Conservation (phyloP, 192 early-diverging fungal genomes). For the Gonapodya prolifera region DNA sequence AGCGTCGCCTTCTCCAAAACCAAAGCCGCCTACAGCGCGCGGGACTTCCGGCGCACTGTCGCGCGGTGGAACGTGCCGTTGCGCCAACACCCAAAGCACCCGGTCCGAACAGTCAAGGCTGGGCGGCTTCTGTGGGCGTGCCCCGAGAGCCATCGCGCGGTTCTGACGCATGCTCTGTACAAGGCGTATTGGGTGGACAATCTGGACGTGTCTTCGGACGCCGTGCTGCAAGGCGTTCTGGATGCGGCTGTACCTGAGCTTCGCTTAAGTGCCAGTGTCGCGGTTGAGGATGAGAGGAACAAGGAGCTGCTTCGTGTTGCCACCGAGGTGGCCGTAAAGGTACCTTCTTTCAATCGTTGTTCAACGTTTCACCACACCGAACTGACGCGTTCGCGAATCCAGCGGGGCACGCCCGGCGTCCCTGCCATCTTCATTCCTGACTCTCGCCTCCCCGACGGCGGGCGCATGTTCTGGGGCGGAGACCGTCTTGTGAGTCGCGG, state of each 20-base stretch:
- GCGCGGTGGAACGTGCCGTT: not conserved
- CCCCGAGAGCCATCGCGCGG: not conserved
- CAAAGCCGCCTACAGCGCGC: not conserved
- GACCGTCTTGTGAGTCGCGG: not conserved
- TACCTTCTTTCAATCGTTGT: not conserved
- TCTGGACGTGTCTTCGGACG: not conserved
- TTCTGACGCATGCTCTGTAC: not conserved
- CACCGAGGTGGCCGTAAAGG: not conserved
- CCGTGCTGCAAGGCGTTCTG: not conserved
- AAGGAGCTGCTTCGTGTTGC: not conserved
- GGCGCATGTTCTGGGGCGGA: conserved; percentile 3
- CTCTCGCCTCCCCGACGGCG: not conserved
- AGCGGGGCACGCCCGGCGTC: not conserved
- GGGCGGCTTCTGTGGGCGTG: not conserved
- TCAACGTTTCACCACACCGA: too few species aligned
- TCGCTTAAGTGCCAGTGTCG: not conserved
- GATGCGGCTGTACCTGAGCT: not conserved
- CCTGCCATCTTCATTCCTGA: not conserved
- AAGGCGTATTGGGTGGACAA: conserved; percentile 7
- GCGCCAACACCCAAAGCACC: not conserved
- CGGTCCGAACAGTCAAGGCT: not conserved
- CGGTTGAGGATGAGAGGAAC: not conserved
- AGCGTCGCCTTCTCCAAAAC: not conserved
- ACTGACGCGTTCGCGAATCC: not conserved
- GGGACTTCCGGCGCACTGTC: not conserved